Conservation (phyloP, 2,329 filamentous ascomycete genomes). For the Beauveria pseudobassiana region DNA sequence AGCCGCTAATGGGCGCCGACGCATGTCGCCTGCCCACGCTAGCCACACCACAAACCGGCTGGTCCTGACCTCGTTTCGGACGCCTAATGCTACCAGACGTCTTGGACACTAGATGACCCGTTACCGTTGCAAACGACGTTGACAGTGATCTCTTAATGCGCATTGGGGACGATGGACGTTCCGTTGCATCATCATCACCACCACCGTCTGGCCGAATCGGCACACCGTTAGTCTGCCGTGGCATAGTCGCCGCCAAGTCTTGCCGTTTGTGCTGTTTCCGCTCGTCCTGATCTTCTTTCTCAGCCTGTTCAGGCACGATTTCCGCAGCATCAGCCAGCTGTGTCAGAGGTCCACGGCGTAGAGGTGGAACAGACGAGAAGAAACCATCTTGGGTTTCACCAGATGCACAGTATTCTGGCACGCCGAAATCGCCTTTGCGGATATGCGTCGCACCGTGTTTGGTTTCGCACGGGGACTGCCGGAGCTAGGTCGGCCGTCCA, state of each 20-base stretch:
- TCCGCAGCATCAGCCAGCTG: conserved; percentile 18
- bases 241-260: neutral
- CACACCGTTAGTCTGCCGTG: neutral
- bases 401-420: conserved; percentile 23
- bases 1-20: conserved; percentile 40
- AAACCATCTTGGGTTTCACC: conserved; percentile 31
- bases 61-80: conserved; percentile 38
- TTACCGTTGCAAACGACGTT: conserved; percentile 48
- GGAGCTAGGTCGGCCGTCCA: neutral
- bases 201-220: neutral
- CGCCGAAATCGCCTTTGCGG: conserved; percentile 10
- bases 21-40: conserved; percentile 42
- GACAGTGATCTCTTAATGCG: conserved; percentile 47
- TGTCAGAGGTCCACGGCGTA: neutral
- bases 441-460: conserved; percentile 22
- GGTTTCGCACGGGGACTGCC: neutral
- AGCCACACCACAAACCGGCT: conserved; percentile 25
- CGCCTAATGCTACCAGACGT: conserved; percentile 48
- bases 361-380: conserved; percentile 3
- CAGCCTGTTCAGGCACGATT: conserved; percentile 6
- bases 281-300: neutral
- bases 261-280: neutral
- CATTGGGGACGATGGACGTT: conserved; percentile 34
- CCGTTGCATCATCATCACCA: conserved; percentile 19
- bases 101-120: conserved; percentile 48